Evolutionary conservation across 768 basidiomycete species (phyloP), one percentile per base, ranked within the genome.

Genomic region (Grammothele lineata): DNA sequence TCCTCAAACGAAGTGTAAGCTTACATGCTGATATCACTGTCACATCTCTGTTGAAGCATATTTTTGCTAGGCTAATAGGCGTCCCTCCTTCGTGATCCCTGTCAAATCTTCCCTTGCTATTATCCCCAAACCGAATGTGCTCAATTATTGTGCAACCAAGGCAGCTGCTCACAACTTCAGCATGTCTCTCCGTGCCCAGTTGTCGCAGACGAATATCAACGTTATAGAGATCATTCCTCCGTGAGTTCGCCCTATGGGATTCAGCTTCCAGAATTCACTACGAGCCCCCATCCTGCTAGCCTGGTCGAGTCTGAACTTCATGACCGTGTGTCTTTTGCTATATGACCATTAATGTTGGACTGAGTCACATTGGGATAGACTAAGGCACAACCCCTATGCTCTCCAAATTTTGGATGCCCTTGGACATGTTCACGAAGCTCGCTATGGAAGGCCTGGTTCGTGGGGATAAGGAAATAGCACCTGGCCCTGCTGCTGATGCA

Each of bases 251-350:
- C 9, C 38, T 5, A 17, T 42, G 15, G 4, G 21, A 8, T 45
- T 44, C 9, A 24, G 36, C 15, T n/a, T 21, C 19, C 34, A 24
- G n/a, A 4, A 23, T n/a, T 40, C 10, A 37, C 27, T 42, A 37
- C 22, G 34, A 17, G 9, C 23, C 10, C 23, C 10, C 9, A 15
- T 24, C 24, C 3, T 26, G 9, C 8, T 43, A 80, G 78, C 10
- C 66, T 82, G 8, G 77, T 79, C 8, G 80, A 82, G 61, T 81
- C 78, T 3, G 80, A 82, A 54, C 64, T 82, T 24, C 80, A 83
- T 55, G 79, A 81, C 52, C 68, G 79, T 78, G 54, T 54, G 72
- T 57, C 4, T 4, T 26, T 23, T 14, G 18, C 11, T n/a, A n/a
- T n/a, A n/a, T n/a, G n/a, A n/a, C n/a, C n/a, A n/a, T n/a, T n/a